Evolutionary conservation across 768 basidiomycete species (phyloP), one percentile per base, ranked within the genome.

Genomic region (Mycena vulgaris): DNA sequence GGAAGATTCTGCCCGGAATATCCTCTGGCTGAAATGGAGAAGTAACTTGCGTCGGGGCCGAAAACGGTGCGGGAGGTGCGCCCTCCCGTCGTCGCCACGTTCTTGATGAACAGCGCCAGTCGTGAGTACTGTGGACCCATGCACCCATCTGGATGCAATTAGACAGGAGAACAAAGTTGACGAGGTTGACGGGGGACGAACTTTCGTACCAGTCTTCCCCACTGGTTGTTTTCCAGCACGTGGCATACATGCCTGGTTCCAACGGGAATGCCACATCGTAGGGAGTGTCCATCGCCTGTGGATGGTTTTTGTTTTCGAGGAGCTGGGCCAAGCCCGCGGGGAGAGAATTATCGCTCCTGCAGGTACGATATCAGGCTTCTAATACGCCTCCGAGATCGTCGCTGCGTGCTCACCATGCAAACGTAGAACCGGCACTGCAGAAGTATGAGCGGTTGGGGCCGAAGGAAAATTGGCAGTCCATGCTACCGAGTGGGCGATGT

Each of bases 181-280:
- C 13, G 31, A 23, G 9, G 31, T 25, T 23, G 1, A 45, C 30
- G 27, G 1, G 3, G 48, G n/a, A 52, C 45, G 33, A 56, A 64
- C 56, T 63, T 23, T 70, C 63, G 21, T 56, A 63, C 28, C 58
- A 64, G 19, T 64, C 37, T 40, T 70, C 63, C 11, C 63, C 63
- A 0, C 47, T 30, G 21, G 37, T 33, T 16, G 55, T 65, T 27
- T 45, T 37, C 69, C 69, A 70, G 30, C 63, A 64, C 28, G 61
- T 3, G 5, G n/a, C 33, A 35, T 42, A 68, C 17, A 27, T 5
- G 16, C 56, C 63, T 6, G 63, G 23, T 11, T 70, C 63, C 63
- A 65, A 60, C 28, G 69, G 69, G 33, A 70, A 60, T 11, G 69
- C 69, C 17, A 70, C 63, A 61, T 70, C 69, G 42, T 70, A 49